phyloP scores from a whole-genome alignment of 139 green algal species.

The Micromonas commoda region DNA sequence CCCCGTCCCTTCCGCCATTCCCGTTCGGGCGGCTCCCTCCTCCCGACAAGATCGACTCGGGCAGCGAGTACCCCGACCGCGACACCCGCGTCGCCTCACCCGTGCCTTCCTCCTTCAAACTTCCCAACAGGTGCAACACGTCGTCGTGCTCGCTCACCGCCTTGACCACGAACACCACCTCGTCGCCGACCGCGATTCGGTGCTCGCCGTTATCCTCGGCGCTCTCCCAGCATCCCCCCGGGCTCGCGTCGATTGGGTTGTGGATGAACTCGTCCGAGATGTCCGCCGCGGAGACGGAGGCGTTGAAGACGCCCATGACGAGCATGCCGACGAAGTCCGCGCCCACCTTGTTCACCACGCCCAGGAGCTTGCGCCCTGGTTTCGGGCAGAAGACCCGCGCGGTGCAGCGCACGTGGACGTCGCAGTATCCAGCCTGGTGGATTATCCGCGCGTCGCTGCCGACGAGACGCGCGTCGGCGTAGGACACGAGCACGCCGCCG shows the following conservation, averaged over 20 bases:
- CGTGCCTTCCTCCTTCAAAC: background rate
- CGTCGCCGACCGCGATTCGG: background rate
- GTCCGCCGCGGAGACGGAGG: conserved; percentile 38
- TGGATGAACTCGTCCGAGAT: conserved; percentile 42
- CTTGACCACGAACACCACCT: conserved; percentile 1
- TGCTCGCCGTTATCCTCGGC: background rate
- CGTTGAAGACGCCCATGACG: conserved; percentile 64
- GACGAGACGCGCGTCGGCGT: background rate
- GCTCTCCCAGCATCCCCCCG: background rate
- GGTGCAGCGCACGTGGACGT: background rate
- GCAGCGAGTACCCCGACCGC: background rate
- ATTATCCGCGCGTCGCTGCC: background rate
- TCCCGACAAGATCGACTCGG: no score
- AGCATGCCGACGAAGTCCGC: conserved; percentile 59
- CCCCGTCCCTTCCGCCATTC: no score
- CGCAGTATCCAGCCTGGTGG: background rate
- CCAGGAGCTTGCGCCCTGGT: conserved; percentile 34
- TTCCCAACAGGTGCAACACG: background rate
- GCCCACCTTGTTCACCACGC: conserved; percentile 53
- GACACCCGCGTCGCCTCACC: background rate
- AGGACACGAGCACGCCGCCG: conserved; percentile 28
- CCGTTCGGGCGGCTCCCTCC: no score
- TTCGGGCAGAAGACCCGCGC: background rate
- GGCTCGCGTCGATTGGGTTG: background rate
- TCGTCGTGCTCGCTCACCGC: conserved; percentile 1